Base-by-base conservation (phyloP, 257 asterid genomes). In the Rauvolfia tetraphylla region DNA sequence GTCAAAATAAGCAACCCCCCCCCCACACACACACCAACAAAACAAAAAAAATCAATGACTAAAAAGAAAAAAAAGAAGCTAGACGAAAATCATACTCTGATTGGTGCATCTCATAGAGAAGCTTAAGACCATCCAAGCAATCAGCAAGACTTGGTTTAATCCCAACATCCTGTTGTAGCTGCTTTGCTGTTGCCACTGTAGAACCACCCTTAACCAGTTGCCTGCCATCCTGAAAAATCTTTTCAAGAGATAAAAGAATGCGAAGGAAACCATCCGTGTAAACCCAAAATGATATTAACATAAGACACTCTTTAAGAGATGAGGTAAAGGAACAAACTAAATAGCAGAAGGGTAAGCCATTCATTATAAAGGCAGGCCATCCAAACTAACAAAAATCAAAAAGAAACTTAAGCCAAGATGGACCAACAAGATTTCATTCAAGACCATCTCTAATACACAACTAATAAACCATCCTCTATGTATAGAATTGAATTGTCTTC, bases 61-160 rank as follows among this genome's bases (percentile, higher is more conserved):
- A n/a, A n/a, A n/a, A n/a, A n/a, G n/a, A n/a, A n/a, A n/a, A 27
- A 34, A 59, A 25, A 59, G 66, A 25, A 59, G 6, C 13, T 46
- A 46, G 17, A 69, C 69, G 70, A 39, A 54, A 57, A 34, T 31
- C 89, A 61, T 93, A 93, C 96, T 94, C 98, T 36, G 94, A 84
- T 72, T 73, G 83, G 83, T 94, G 95, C 97, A 94, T 92, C 82
- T 89, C 96, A n/a, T 80, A 83, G 42, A 93, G 93, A 80, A 86
- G 82, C 65, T 78, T 81, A 54, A 93, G 90, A 48, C 96, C 97
- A 33, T 88, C 91, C 68, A 92, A 86, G 79, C 97, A 92, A 80
- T 86, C 84, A 70, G 83, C 89, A 77, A 89, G 76, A 65, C 88
- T 90, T 44, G 97, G 98, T 75, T 94, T 92, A 56, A 84, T 12